Conservation (phyloP, 139 green algal genomes). For the Pseudopediastrum boryanum region DNA sequence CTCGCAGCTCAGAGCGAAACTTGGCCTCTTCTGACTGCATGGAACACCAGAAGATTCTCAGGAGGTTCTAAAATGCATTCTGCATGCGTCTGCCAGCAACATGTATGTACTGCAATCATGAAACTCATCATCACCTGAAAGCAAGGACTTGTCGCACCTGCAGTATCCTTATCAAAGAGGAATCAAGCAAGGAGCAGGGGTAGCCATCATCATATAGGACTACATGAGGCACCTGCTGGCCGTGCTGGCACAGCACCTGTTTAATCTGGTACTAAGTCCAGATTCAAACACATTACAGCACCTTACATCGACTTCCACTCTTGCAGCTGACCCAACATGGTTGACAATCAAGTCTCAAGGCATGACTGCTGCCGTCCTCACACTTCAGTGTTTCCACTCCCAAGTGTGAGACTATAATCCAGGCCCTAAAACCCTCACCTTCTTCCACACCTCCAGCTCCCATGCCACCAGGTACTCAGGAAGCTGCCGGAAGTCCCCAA, state of each 20-base stretch:
- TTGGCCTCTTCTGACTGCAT: slow-evolving; percentile 52
- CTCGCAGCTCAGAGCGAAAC: slow-evolving; percentile 49
- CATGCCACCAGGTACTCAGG: slow-evolving; percentile 62
- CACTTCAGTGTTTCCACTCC: too few species aligned
- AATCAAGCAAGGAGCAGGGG: not conserved
- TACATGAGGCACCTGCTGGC: not conserved
- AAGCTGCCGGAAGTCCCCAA: slow-evolving; percentile 10
- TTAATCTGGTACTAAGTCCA: too few species aligned
- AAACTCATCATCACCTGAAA: not conserved
- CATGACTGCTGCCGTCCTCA: too few species aligned
- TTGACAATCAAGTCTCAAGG: not conserved
- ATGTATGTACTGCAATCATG: not conserved
- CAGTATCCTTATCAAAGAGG: not conserved
- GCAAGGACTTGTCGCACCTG: not conserved
- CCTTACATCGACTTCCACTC: not conserved
- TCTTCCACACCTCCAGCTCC: slow-evolving; percentile 75
- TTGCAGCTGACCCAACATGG: not conserved
- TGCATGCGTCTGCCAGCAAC: too few species aligned
- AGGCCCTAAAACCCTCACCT: slow-evolving; percentile 28
- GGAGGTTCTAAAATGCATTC: too few species aligned
- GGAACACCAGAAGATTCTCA: not conserved
- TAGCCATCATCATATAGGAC: not conserved
- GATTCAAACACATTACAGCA: not conserved
- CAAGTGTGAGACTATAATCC: too few species aligned
- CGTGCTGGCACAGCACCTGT: too few species aligned